Conservation (phyloP, 2,329 filamentous ascomycete species). For the Fusarium foetens region DNA sequence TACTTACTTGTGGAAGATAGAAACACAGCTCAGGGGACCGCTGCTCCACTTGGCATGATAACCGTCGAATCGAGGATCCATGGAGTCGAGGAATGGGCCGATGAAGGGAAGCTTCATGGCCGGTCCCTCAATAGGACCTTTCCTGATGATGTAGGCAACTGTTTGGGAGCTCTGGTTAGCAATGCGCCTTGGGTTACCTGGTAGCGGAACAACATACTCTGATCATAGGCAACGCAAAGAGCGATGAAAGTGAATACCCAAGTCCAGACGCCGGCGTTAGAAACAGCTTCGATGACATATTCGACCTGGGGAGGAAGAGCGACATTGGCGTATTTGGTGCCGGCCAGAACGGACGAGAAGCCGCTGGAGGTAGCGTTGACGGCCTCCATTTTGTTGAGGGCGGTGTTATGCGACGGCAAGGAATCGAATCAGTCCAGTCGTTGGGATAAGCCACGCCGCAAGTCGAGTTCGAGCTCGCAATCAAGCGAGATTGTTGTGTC, state of each 20-base stretch:
- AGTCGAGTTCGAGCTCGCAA: slow-evolving; percentile 19
- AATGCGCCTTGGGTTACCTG: neutral
- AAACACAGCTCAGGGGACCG: slow-evolving; percentile 93
- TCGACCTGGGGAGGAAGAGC: slow-evolving; percentile 66
- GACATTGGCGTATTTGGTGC: slow-evolving; percentile 62
- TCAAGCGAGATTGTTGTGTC: slow-evolving; percentile 5
- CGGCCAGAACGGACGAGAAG: slow-evolving; percentile 73
- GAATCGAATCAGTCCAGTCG: slow-evolving; percentile 5
- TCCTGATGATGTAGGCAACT: slow-evolving; percentile 81
- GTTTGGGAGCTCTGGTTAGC: slow-evolving; percentile 39
- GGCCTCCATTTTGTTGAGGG: slow-evolving; percentile 58
- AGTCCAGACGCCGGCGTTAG: slow-evolving; percentile 68
- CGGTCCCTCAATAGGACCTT: slow-evolving; percentile 80
- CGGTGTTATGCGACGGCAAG: slow-evolving; percentile 4
- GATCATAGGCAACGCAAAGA: slow-evolving; percentile 83
- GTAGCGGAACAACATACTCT: slow-evolving; percentile 70
- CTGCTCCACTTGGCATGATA: slow-evolving; percentile 95
- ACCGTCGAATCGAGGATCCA: slow-evolving; percentile 90
- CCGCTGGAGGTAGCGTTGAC: slow-evolving; percentile 72
- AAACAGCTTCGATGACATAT: slow-evolving; percentile 63
- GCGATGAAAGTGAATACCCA: slow-evolving; percentile 76
- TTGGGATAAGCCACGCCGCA: slow-evolving; percentile 15
- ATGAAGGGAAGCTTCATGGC: slow-evolving; percentile 85
- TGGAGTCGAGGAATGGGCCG: slow-evolving; percentile 92
- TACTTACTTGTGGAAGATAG: slow-evolving; percentile 96